Evolutionary conservation across 257 asterid species (phyloP).

Genomic region (Solanum acaule): DNA sequence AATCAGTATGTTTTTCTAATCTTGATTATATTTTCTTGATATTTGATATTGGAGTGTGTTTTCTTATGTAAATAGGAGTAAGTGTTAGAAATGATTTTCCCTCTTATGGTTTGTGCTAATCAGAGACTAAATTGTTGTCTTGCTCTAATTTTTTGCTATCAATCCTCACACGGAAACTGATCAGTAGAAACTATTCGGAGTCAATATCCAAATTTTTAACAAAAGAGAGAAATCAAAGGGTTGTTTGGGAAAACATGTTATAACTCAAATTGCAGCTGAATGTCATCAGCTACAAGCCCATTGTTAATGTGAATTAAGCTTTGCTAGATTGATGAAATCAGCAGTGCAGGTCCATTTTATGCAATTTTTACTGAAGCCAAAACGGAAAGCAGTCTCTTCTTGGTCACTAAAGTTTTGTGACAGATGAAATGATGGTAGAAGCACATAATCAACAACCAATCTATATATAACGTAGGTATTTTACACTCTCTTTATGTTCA

Average conservation of each 20-base stretch:
- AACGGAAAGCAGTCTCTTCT: neutral
- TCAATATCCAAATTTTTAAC: neutral
- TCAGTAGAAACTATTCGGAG: neutral
- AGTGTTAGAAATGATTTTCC: neutral
- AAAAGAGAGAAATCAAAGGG: neutral
- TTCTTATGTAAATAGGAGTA: neutral
- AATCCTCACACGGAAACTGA: neutral
- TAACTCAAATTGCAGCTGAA: neutral
- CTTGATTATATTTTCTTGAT: neutral
- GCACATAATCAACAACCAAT: neutral
- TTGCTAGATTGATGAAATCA: neutral
- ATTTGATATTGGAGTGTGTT: neutral
- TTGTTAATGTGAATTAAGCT: neutral
- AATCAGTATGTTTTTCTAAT: neutral
- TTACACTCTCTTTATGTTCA: neutral
- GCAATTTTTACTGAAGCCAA: neutral
- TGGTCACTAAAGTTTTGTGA: neutral
- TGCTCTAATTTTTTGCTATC: neutral
- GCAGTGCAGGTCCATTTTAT: neutral
- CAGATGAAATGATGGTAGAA: neutral
- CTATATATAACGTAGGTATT: neutral
- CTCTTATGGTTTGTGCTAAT: neutral
- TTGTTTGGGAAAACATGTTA: neutral
- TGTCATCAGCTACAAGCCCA: neutral
- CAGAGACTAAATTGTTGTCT: neutral